Conservation (phyloP, 495 filamentous ascomycete species). For the Stereocaulon alpinum region DNA sequence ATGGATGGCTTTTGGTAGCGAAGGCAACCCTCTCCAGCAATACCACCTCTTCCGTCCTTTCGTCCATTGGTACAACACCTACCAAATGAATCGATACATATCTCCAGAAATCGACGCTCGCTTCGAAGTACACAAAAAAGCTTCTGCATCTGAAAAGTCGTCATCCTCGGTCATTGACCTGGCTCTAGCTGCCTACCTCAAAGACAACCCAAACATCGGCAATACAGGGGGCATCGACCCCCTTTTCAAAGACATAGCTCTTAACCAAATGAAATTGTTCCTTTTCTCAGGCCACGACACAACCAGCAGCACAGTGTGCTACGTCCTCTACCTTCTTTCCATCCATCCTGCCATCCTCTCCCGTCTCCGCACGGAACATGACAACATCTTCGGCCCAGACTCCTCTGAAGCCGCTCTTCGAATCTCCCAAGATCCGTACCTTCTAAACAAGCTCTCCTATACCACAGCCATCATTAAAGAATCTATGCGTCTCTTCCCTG, state of each 20-base stretch:
- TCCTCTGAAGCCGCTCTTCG: neutral
- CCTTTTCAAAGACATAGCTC: slow-evolving; percentile 14
- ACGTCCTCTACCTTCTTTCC: slow-evolving; percentile 37
- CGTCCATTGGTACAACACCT: slow-evolving; percentile 24
- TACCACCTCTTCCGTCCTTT: slow-evolving; percentile 23
- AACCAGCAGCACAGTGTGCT: slow-evolving; percentile 29
- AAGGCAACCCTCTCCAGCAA: slow-evolving; percentile 23
- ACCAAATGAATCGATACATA: slow-evolving; percentile 21
- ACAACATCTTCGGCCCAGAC: neutral
- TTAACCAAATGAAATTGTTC: slow-evolving; percentile 26
- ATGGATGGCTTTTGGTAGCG: slow-evolving; percentile 24
- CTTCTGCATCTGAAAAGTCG: neutral
- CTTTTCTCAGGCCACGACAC: slow-evolving; percentile 30
- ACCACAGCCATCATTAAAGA: slow-evolving; percentile 41
- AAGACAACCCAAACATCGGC: slow-evolving; percentile 19
- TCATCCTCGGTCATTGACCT: slow-evolving; percentile 26
- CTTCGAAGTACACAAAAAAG: slow-evolving; percentile 16
- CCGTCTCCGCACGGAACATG: neutral
- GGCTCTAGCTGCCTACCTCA: slow-evolving; percentile 29
- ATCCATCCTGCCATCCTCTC: slow-evolving; percentile 32
- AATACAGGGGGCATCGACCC: slow-evolving; percentile 21
- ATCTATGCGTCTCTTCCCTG: slow-evolving; percentile 35
- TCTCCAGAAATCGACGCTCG: slow-evolving; percentile 23
- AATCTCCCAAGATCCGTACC: neutral
- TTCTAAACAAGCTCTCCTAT: slow-evolving; percentile 34